phyloP scores from a whole-genome alignment of 345 rosid species.

The Populus davidiana region DNA sequence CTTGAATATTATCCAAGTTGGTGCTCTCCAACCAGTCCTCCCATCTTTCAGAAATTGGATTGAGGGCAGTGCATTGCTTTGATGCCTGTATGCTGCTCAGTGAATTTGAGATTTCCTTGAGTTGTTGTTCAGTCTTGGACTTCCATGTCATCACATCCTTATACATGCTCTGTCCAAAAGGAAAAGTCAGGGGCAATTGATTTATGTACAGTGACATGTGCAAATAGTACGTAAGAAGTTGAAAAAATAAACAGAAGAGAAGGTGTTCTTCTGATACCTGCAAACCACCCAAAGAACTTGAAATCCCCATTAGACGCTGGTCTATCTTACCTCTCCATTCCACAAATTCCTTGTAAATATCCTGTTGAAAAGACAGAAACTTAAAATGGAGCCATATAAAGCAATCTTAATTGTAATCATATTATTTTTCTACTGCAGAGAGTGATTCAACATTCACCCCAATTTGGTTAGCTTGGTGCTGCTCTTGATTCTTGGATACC shows the following conservation, averaged over 20 bases:
- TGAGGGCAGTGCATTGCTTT: conserved; percentile 45
- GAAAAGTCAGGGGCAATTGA: neutral
- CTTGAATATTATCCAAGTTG: conserved; percentile 58
- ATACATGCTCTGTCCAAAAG: conserved; percentile 46
- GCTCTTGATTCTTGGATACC: conserved; percentile 45
- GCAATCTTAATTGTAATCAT: neutral
- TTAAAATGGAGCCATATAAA: neutral
- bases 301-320: conserved; percentile 51
- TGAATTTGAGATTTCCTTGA: conserved; percentile 55
- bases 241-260: neutral
- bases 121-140: conserved; percentile 61
- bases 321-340: conserved; percentile 65
- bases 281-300: conserved; percentile 61
- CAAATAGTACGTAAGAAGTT: neutral
- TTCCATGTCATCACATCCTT: conserved; percentile 63
- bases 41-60: conserved; percentile 69
- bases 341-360: conserved; percentile 47
- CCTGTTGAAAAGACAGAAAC: conserved; percentile 33
- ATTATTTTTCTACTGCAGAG: conserved; percentile 4
- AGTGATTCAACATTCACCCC: conserved; percentile 46
- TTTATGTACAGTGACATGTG: neutral
- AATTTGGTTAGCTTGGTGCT: conserved; percentile 39
- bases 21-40: conserved; percentile 70
- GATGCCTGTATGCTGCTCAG: conserved; percentile 50
- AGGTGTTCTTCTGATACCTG: conserved; percentile 48